Evolutionary conservation across 306 rosid species (phyloP).

Genomic region (Trifolium pratense): DNA sequence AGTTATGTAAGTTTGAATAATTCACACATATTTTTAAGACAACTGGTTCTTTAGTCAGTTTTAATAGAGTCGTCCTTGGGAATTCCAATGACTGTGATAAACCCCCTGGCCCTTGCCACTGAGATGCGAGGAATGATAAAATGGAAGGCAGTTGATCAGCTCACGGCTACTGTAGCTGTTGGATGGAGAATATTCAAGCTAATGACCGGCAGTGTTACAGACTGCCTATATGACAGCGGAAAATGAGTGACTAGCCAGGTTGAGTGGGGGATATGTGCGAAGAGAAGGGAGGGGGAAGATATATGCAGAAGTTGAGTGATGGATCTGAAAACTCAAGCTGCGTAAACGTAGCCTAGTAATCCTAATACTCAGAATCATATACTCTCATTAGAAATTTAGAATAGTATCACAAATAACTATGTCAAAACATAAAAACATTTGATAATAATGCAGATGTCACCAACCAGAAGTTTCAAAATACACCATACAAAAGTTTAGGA

Average conservation of each 20-base stretch:
- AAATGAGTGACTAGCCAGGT: neutral
- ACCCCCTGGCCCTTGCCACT: neutral
- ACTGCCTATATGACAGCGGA: neutral
- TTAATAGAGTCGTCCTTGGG: constrained; percentile 5
- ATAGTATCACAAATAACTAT: neutral
- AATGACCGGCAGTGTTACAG: neutral
- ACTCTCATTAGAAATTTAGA: too few species aligned
- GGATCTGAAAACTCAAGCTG: neutral
- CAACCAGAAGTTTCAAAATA: constrained; percentile 7
- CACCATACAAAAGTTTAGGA: neutral
- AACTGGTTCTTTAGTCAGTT: constrained; percentile 18
- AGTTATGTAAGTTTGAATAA: constrained; percentile 25
- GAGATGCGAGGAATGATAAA: neutral
- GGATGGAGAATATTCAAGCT: constrained; percentile 1
- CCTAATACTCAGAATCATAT: neutral
- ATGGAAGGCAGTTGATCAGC: neutral
- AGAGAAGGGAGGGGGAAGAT: constrained; percentile 5
- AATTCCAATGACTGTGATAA: constrained; percentile 32
- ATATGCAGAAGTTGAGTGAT: neutral
- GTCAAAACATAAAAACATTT: neutral
- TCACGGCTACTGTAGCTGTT: neutral
- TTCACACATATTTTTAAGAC: constrained; percentile 12
- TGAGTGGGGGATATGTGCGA: neutral
- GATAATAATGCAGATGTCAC: neutral
- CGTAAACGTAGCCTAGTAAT: neutral